A percentile compares a stretch with the other conserved stretches of the same genome.
Evolutionary conservation across 225 moss, liverwort and hornwort species (phyloP).

Genomic region (Pseudisothecium myosuroides): DNA sequence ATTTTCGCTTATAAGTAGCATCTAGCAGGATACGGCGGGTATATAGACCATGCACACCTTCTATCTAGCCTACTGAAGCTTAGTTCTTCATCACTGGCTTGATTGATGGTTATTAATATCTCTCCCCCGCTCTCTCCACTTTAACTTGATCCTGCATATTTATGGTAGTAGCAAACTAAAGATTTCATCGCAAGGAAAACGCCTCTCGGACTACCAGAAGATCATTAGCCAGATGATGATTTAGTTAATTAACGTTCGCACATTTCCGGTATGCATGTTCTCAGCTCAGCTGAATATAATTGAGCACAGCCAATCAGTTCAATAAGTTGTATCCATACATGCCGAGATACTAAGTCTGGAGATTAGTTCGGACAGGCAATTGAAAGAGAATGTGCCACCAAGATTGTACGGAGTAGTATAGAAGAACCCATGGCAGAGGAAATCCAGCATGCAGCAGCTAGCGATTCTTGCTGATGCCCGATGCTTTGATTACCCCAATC

Average conservation of each 20-base stretch:
- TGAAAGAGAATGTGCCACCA: neutral
- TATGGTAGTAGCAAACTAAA: neutral
- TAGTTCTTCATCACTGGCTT: neutral
- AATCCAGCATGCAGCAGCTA: neutral
- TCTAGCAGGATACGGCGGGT: no score
- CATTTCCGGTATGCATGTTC: neutral
- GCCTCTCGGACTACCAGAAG: neutral
- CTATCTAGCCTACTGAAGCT: neutral
- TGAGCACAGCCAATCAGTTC: neutral
- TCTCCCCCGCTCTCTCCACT: neutral
- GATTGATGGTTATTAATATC: neutral
- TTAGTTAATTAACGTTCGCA: neutral
- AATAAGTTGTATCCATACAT: neutral
- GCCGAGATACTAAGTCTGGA: neutral
- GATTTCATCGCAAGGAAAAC: no score
- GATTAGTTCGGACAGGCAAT: neutral
- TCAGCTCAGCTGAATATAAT: neutral
- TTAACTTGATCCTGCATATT: neutral
- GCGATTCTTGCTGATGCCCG: neutral
- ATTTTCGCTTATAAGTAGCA: neutral
- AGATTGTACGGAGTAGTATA: neutral
- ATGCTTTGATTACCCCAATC: neutral
- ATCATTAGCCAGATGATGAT: neutral
- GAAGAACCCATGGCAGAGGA: neutral
- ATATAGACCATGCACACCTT: neutral